Conservation (phyloP, 192 early-diverging fungal genomes). For the Coemansia sp. region DNA sequence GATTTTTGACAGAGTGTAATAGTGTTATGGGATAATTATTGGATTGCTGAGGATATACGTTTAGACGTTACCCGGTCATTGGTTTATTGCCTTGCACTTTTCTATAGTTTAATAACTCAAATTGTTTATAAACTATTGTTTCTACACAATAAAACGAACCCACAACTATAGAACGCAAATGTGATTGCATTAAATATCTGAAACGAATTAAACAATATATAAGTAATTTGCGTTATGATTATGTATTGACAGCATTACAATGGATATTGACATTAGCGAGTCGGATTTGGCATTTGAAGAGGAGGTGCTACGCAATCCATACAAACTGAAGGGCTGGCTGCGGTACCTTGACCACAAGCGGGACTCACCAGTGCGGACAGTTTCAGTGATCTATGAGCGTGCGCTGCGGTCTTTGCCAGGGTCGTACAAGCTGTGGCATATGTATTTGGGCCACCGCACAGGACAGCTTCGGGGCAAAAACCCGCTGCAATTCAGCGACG, state of each 20-base stretch:
- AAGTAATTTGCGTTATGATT: too few species aligned
- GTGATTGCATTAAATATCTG: too few species aligned
- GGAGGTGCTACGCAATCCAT: conserved; percentile 66
- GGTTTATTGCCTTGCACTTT: too few species aligned
- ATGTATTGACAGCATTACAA: neutral
- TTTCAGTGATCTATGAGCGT: conserved; percentile 81
- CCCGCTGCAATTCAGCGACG: conserved; percentile 57
- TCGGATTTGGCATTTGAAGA: conserved; percentile 62
- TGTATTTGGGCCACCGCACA: conserved; percentile 72
- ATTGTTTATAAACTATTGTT: too few species aligned
- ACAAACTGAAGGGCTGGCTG: conserved; percentile 78
- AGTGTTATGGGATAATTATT: too few species aligned
- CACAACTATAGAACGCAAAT: too few species aligned
- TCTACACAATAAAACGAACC: too few species aligned
- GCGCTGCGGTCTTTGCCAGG: conserved; percentile 85
- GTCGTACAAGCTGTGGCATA: conserved; percentile 95
- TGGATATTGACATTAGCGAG: conserved; percentile 33
- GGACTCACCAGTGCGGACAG: conserved; percentile 38
- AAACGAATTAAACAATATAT: too few species aligned
- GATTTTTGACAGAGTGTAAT: too few species aligned
- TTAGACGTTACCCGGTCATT: too few species aligned
- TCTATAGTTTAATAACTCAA: too few species aligned
- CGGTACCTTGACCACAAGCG: conserved; percentile 89
- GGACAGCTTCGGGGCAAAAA: conserved; percentile 34
- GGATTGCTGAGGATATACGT: too few species aligned